These are phyloP conservation scores for Kodamaea sagamina DNA, from an alignment of 805 yeast genomes.

Conservation along the genomic window DNA sequence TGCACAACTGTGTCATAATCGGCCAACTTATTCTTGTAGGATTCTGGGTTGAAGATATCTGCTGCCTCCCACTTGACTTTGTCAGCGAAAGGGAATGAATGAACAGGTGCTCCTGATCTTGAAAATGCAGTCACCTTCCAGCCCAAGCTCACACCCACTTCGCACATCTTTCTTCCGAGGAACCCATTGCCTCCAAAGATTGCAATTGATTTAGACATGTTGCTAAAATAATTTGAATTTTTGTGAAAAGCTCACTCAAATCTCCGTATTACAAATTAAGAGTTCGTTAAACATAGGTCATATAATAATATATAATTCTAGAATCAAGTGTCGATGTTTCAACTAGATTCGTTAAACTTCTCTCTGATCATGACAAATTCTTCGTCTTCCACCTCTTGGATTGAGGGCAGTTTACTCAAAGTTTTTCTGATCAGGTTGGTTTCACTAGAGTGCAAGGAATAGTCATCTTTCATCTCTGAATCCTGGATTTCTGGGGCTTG, in stretches of 20 bases:
- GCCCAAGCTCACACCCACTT: conserved; percentile 62
- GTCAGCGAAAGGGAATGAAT: conserved; percentile 47
- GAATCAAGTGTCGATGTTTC: neutral
- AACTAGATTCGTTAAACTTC: conserved; percentile 21
- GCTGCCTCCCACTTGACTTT: conserved; percentile 68
- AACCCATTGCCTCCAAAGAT: conserved; percentile 92
- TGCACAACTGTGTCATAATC: conserved; percentile 74
- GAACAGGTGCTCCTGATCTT: conserved; percentile 55
- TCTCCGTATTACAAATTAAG: neutral
- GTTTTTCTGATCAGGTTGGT: neutral
- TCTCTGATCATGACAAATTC: conserved; percentile 42
- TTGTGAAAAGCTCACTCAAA: neutral
- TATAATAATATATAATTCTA: neutral
- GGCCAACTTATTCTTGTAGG: conserved; percentile 50
- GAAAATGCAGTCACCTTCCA: conserved; percentile 69
- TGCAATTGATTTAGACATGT: conserved; percentile 39
- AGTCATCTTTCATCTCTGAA: neutral
- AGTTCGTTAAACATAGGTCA: conserved; percentile 5
- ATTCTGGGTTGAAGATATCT: conserved; percentile 63
- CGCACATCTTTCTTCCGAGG: conserved; percentile 68
- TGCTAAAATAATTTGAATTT: neutral
- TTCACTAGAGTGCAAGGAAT: conserved; percentile 7
- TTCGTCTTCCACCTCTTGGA: conserved; percentile 31
- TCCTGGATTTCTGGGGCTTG: too few relatives aligned
- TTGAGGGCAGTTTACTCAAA: conserved; percentile 25